Evolutionary conservation across 768 basidiomycete genomes (phyloP).

Genomic region (Phylloporus arenicola): DNA sequence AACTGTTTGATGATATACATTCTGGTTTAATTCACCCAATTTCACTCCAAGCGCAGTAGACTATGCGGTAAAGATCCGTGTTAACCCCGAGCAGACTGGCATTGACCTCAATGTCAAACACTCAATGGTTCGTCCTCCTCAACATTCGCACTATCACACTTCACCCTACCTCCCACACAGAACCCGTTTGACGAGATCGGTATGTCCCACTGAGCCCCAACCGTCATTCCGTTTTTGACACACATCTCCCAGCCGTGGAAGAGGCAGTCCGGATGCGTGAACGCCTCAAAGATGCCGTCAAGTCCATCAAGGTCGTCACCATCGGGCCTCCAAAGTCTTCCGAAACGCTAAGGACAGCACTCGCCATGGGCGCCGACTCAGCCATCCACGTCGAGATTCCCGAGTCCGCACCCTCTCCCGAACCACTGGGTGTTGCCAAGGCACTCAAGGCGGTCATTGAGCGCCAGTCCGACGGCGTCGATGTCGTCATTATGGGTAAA

Average conservation of each 20-base stretch:
- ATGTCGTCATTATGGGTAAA: constrained; percentile 93
- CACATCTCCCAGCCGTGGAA: constrained; percentile 67
- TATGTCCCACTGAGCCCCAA: constrained; percentile 25
- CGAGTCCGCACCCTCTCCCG: constrained; percentile 66
- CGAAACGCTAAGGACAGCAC: constrained; percentile 90
- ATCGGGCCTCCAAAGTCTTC: constrained; percentile 87
- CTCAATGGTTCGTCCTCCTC: constrained; percentile 71
- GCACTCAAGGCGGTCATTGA: constrained; percentile 74
- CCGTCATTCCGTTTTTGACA: background rate
- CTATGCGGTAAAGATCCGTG: constrained; percentile 97
- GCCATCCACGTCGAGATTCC: constrained; percentile 87
- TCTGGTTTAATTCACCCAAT: background rate
- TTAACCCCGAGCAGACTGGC: constrained; percentile 91
- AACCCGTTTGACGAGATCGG: constrained; percentile 99
- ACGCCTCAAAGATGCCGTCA: constrained; percentile 65
- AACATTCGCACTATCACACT: background rate
- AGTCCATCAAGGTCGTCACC: constrained; percentile 87
- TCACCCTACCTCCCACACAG: constrained; percentile 36
- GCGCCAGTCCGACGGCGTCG: constrained; percentile 54
- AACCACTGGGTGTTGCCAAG: constrained; percentile 89
- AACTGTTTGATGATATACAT: background rate
- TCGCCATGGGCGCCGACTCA: constrained; percentile 96
- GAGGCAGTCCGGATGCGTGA: constrained; percentile 96
- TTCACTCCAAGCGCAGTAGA: constrained; percentile 70
- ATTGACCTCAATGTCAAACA: constrained; percentile 98